phyloP scores from a whole-genome alignment of 1,284 basidiomycete genomes.

The Afroboletus lepidellus region DNA sequence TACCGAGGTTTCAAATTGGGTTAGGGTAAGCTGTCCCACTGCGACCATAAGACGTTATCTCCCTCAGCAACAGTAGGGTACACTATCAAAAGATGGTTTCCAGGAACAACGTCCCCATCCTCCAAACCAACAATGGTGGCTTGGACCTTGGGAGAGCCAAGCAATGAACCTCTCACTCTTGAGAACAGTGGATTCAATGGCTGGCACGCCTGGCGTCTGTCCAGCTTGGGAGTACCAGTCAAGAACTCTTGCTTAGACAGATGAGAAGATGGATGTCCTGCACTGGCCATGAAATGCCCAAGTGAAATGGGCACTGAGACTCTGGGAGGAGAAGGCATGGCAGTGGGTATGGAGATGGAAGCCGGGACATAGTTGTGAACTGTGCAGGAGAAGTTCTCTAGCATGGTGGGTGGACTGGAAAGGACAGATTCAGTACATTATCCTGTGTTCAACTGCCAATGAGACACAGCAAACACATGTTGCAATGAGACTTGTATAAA shows the following conservation, averaged over 20 bases:
- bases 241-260: slow-evolving; percentile 13
- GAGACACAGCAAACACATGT: no score
- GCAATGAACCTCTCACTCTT: slow-evolving; percentile 4
- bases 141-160: slow-evolving; percentile 19
- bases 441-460: background rate
- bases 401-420: slow-evolving; percentile 45
- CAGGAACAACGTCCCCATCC: slow-evolving; percentile 23
- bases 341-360: slow-evolving; percentile 47
- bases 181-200: slow-evolving; percentile 10
- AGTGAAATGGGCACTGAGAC: slow-evolving; percentile 50
- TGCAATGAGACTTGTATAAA: no score
- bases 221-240: slow-evolving; percentile 1
- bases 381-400: slow-evolving; percentile 50
- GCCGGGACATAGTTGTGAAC: slow-evolving; percentile 54
- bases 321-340: slow-evolving; percentile 47
- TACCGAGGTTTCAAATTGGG: slow-evolving; percentile 20
- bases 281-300: slow-evolving; percentile 40
- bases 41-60: slow-evolving; percentile 25
- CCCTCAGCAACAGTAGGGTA: slow-evolving; percentile 36
- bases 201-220: slow-evolving; percentile 10
- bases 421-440: slow-evolving; percentile 20
- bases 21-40: slow-evolving; percentile 28
- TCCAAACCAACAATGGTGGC: slow-evolving; percentile 20
- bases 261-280: slow-evolving; percentile 15
- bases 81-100: slow-evolving; percentile 16